Evolutionary conservation across 2,329 filamentous ascomycete genomes (phyloP), one percentile per base, ranked within the genome.

Genomic region (Xylariaceae sp.): DNA sequence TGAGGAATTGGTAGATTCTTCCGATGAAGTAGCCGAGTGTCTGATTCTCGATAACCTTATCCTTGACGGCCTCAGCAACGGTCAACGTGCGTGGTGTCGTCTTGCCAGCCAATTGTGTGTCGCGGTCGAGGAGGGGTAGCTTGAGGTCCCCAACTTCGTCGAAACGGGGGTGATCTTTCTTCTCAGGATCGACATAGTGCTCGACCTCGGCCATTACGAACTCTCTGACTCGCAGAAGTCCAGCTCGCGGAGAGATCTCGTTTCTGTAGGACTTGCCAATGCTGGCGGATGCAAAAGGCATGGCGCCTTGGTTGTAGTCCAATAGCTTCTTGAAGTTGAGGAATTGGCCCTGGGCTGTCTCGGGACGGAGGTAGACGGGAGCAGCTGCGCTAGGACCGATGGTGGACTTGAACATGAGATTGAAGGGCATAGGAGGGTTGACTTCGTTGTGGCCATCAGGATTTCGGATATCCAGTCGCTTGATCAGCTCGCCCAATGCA

Each of bases 11-110:
- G 69, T 94, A 88, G 66, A 97, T 97, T 51, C 94, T 86, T 40
- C 90, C 93, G 42, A 99, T 77, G 80, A 97, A 99, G 77, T 97
- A 99, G 57, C 94, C 94, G 43, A 99, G 82, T 1, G 94, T 97
- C 79, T 99, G 92, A 71, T 97, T 99, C 71, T 97, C 92, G 16
- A 99, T 89, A 28, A 95, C 79, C 44, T 87, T 84, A 45, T 83
- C 82, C 68, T 85, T 80, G 54, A 99, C 93, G 38, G 94, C 94
- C 66, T 96, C 80, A 60, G 91, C 91, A 63, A 97, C 89, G 45
- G 88, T 79, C 68, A 94, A 81, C 57, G 80, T 86, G 64, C 82
- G 79, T 28, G 88, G 81, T 17, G 84, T 75, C 2, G 91, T 96
- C 75, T 92, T 89, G 61, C 94, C 94, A 49, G 88, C 82, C 42